phyloP scores from a whole-genome alignment of 257 asterid genomes.

The Misopates orontium region DNA sequence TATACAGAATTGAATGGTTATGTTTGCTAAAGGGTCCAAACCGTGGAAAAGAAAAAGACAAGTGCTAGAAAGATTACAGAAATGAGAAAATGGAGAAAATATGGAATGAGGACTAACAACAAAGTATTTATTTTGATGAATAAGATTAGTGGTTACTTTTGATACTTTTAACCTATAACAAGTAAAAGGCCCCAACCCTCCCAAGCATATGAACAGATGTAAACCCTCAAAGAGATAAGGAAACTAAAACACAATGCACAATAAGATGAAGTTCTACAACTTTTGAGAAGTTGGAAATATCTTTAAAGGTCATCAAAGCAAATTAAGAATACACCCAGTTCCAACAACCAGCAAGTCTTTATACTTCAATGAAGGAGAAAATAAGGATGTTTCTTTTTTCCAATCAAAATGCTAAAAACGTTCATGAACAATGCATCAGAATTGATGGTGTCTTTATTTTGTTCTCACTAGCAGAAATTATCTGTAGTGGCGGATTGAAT shows the following conservation, averaged over 20 bases:
- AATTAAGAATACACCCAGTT: background rate
- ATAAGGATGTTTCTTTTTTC: background rate
- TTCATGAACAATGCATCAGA: conserved; percentile 15
- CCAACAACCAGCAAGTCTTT: background rate
- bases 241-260: background rate
- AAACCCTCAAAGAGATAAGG: background rate
- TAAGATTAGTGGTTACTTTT: conserved; percentile 6
- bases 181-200: background rate
- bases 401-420: too few species aligned
- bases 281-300: background rate
- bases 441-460: background rate
- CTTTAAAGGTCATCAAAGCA: background rate
- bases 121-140: conserved; percentile 15
- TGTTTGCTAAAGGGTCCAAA: conserved; percentile 16
- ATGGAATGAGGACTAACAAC: conserved; percentile 15
- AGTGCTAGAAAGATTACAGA: conserved; percentile 12
- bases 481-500: conserved; percentile 5
- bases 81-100: conserved; percentile 7
- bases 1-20: conserved; percentile 5
- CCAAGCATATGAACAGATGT: conserved; percentile 13
- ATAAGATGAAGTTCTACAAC: background rate
- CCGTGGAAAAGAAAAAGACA: background rate
- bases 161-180: background rate
- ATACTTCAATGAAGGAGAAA: conserved; percentile 7
- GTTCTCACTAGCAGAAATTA: background rate